Percentiles rank a stretch among this genome's conserved stretches.
phyloP scores from a whole-genome alignment of 2,329 filamentous ascomycete genomes.

The Ustilaginoidea virens region DNA sequence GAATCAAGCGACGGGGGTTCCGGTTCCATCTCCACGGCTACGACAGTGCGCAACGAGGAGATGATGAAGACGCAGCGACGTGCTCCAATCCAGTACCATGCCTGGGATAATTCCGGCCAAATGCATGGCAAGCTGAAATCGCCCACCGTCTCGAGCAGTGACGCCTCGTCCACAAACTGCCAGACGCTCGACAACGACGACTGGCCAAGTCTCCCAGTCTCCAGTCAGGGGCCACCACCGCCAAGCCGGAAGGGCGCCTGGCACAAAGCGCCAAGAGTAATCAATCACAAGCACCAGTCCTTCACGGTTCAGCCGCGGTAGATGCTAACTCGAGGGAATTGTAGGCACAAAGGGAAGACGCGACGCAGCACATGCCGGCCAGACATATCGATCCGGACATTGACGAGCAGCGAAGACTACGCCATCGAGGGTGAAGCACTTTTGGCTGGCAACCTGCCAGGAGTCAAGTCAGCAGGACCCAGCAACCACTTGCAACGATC shows the following conservation, averaged over 20 bases:
- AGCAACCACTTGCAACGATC: no score
- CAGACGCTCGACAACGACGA: no score
- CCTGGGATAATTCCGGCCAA: slow-evolving; percentile 15
- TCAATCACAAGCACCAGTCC: no score
- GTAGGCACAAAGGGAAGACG: no score
- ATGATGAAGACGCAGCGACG: slow-evolving; percentile 2
- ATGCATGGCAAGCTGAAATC: slow-evolving; percentile 10
- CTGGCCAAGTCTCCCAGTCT: not conserved
- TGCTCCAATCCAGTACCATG: slow-evolving; percentile 11
- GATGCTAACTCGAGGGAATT: no score
- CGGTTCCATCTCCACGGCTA: slow-evolving; percentile 15
- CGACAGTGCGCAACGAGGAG: slow-evolving; percentile 10
- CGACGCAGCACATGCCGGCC: no score
- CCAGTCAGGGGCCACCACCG: not conserved
- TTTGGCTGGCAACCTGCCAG: no score
- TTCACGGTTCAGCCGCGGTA: no score
- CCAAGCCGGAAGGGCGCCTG: slow-evolving; percentile 9
- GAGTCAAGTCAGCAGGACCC: no score
- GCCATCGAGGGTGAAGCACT: no score
- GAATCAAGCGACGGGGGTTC: not conserved
- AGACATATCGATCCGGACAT: no score
- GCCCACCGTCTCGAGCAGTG: slow-evolving; percentile 7
- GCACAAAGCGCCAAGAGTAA: slow-evolving; percentile 8
- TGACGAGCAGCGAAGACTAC: no score
- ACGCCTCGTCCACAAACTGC: not conserved